Evolutionary conservation across 2,329 filamentous ascomycete species (phyloP), one percentile per base, ranked within the genome.

Genomic region (Fusarium secorum): DNA sequence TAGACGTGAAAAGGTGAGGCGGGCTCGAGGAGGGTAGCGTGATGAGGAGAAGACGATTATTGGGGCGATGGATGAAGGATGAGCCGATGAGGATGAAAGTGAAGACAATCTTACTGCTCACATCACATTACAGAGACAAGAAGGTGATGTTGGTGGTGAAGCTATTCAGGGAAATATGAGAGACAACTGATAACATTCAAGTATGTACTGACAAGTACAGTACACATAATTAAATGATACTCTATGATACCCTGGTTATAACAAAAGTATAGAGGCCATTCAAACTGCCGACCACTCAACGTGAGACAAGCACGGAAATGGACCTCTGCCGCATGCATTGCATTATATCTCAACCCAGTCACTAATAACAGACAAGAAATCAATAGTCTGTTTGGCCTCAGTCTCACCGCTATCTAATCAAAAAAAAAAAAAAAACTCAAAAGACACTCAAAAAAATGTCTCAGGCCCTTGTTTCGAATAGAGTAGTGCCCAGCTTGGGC

Each of bases 51-150:
- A 52, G 60, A 63, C 64, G 72, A 72, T 74, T 57, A 74, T 74
- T 74, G 72, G 72, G 71, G 71, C 69, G 71, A 74, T 74, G 71
- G 46, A 51, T n/a, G 48, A 26, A 44, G 32, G 38, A 52, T 65
- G n/a, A n/a, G n/a, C n/a, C n/a, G n/a, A n/a, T n/a, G 33, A 46
- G 26, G 36, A 51, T 64, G 35, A 49, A 24, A 33, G 28, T 32
- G 24, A 33, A 39, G 42, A 33, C 53, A 60, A 55, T 59, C 38
- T 68, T 63, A 69, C 48, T 55, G 55, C 51, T 60, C 58, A 60
- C 26, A 57, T 60, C 58, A 60, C 26, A 57, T 60, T 51, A 60
- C n/a, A 46, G 30, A 60, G 33, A 60, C 54, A 20, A 35, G 22
- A 38, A 24, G 30, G n/a, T 60, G 20, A 28, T 59, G 58, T 26